These are phyloP conservation scores for Flammula alnicola DNA, from an alignment of 1,284 basidiomycete species.

Conservation along the genomic window DNA sequence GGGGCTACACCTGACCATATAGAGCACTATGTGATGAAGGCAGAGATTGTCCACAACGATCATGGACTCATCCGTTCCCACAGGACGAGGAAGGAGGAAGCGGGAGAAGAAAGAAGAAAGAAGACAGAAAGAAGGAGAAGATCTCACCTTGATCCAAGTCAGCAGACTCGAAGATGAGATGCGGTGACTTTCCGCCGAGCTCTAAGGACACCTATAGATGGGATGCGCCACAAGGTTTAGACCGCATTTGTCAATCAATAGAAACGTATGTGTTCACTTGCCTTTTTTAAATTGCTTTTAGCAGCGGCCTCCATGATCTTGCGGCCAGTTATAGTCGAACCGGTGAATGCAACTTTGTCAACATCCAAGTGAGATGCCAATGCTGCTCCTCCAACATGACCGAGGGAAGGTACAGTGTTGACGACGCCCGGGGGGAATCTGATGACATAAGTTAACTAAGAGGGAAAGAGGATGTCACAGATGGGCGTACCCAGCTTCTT, in stretches of 20 bases:
- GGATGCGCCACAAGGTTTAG: conserved; percentile 2
- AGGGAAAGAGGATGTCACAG: conserved; percentile 8
- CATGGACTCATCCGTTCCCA: not conserved
- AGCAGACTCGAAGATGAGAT: conserved; percentile 82
- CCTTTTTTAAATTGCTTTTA: conserved; percentile 92
- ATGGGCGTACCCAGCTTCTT: conserved; percentile 79
- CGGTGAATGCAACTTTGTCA: conserved; percentile 86
- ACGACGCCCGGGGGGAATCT: conserved; percentile 94
- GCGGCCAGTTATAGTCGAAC: conserved; percentile 87
- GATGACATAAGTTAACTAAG: conserved; percentile 19
- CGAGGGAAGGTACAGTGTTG: conserved; percentile 86
- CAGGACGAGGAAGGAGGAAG: not conserved
- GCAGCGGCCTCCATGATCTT: conserved; percentile 93
- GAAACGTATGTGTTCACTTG: conserved; percentile 22
- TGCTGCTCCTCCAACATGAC: conserved; percentile 82
- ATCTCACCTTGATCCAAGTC: conserved; percentile 78
- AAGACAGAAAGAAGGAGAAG: conserved; percentile 11
- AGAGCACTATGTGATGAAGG: too few species aligned
- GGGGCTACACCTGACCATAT: too few species aligned
- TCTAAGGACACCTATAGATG: conserved; percentile 80
- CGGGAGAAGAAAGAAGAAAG: not conserved
- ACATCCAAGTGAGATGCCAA: conserved; percentile 79
- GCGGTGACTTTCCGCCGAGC: conserved; percentile 95
- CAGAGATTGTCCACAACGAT: not conserved
- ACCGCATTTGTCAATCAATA: not conserved